Base-by-base conservation (phyloP, 345 rosid species). In the Salix caprea region DNA sequence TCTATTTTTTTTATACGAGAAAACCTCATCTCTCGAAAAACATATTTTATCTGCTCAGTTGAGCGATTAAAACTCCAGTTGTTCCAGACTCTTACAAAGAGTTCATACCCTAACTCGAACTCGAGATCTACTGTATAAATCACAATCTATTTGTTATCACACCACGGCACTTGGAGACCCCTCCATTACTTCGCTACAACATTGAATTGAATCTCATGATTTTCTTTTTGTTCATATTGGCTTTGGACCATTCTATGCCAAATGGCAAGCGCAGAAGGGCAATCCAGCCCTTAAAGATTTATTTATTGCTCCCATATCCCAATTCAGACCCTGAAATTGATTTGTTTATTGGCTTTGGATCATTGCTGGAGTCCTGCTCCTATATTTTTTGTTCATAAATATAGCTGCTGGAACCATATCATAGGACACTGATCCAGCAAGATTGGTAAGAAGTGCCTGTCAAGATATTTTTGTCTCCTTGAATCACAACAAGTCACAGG, bases 61-160 rank as follows among this genome's bases (percentile, higher is more conserved):
- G 6, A 34, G 6, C 37, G 37, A 5, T 5, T 36, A 36, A 36
- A 36, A 36, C 1, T 5, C 0, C 0, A 34, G 0, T 34, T 34
- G 4, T 5, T 34, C 0, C 0, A 34, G 4, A 0, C 0, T 34
- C 1, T 34, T 36, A 36, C 0, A 36, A 36, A 0, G 0, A 36
- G 1, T 5, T 0, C 1, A 36, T 5, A 0, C 0, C 1, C 37
- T 34, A 7, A 36, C 37, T 36, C 1, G 1, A 36, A 36, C 37
- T 36, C 7, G 1, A 36, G 6, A 36, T 5, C 37, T 36, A 5
- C 1, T 36, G 0, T 36, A 36, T 0, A 36, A 0, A 36, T 36
- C 1, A 36, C 5, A 36, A 36, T 0, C 0, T 5, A 4, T 36
- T 36, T 36, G 7, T 36, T 5, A 36, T 36, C 37, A 36, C 1